Percentiles rank a stretch among this genome's conserved stretches.
Evolutionary conservation across 2,329 filamentous ascomycete genomes (phyloP).

Genomic region (Falciphora oryzae): DNA sequence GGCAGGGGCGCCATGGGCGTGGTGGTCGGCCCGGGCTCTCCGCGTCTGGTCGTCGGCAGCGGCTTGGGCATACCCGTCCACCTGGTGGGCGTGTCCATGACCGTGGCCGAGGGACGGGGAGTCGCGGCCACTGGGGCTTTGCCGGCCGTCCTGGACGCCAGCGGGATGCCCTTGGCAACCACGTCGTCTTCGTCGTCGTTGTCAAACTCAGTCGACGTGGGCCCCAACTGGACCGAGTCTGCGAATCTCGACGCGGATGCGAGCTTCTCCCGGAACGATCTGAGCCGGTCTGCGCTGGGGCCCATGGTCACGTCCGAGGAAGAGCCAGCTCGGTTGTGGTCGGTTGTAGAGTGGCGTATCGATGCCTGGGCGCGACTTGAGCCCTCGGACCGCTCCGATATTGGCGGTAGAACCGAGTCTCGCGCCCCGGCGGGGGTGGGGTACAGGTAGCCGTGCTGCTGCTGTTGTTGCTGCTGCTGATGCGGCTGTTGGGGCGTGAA

Average conservation of each 20-base stretch:
- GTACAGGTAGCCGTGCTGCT: neutral
- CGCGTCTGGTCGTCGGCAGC: conserved; percentile 3
- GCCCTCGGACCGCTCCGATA: conserved; percentile 8
- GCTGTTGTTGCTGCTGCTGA: conserved; percentile 4
- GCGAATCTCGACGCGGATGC: conserved; percentile 16
- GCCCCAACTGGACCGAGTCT: conserved; percentile 19
- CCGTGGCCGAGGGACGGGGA: neutral
- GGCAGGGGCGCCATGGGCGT: conserved; percentile 19
- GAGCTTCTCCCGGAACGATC: conserved; percentile 15
- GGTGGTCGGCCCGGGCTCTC: conserved; percentile 12
- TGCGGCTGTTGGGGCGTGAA: conserved; percentile 5
- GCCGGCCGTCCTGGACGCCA: conserved; percentile 27
- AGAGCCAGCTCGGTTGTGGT: too few species aligned
- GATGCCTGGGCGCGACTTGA: neutral
- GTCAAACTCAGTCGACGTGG: conserved; percentile 19
- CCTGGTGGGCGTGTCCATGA: conserved; percentile 12
- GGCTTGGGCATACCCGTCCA: conserved; percentile 1
- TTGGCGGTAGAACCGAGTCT: conserved; percentile 6
- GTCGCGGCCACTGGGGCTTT: conserved; percentile 20
- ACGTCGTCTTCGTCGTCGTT: conserved; percentile 14
- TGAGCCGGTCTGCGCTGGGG: conserved; percentile 7
- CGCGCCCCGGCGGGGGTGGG: neutral
- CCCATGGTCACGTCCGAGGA: neutral
- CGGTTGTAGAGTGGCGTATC: neutral
- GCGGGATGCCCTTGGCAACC: neutral